Conservation (phyloP, 495 filamentous ascomycete species). For the Podospora pseudocomata region DNA sequence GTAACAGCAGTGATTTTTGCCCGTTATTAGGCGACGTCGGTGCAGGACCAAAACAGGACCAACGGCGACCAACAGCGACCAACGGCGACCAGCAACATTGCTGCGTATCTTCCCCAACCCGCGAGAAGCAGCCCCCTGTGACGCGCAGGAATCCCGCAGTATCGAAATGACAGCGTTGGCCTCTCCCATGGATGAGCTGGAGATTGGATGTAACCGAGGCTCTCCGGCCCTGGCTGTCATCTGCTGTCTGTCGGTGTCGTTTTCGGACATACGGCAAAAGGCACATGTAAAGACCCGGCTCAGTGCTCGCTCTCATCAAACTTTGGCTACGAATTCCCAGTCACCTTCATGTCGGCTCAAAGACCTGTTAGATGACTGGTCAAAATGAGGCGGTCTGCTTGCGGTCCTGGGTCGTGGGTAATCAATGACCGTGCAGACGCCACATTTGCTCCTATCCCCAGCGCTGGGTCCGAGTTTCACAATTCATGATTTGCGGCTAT, state of each 20-base stretch:
- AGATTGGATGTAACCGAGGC: slow-evolving; percentile 3
- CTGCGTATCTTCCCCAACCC: slow-evolving; percentile 4
- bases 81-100: background rate
- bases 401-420: background rate
- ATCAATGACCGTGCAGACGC: slow-evolving; percentile 17
- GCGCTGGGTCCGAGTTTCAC: slow-evolving; percentile 17
- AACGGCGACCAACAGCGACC: background rate
- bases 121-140: slow-evolving; percentile 6
- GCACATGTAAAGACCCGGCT: slow-evolving; percentile 7
- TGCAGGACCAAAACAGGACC: background rate
- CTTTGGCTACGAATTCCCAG: background rate
- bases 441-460: slow-evolving; percentile 17
- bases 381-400: slow-evolving; percentile 6
- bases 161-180: slow-evolving; percentile 5
- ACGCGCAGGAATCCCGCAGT: slow-evolving; percentile 8
- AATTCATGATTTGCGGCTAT: slow-evolving; percentile 17
- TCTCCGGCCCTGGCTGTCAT: background rate
- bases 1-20: slow-evolving; percentile 10
- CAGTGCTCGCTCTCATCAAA: background rate
- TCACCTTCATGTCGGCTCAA: slow-evolving; percentile 8
- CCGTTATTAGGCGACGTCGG: slow-evolving; percentile 10
- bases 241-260: background rate
- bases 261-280: background rate
- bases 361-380: slow-evolving; percentile 5
- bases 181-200: slow-evolving; percentile 1